phyloP scores from a whole-genome alignment of 805 yeast genomes.

The Saccharomyces jurei region DNA sequence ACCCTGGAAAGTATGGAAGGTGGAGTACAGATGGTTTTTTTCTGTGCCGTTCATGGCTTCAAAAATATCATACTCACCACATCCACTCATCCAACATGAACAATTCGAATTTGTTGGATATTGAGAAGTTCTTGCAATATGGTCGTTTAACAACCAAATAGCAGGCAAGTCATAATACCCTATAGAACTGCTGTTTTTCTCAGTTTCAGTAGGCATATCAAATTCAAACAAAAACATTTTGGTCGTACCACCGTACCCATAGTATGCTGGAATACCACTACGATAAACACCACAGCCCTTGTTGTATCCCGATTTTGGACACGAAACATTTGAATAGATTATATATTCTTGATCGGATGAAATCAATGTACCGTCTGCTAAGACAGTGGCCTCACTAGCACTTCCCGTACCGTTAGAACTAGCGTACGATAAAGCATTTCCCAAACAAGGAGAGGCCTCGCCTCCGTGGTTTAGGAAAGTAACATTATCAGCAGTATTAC shows the following conservation, averaged over 20 bases:
- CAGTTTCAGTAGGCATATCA: constrained; percentile 48
- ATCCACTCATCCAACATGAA: constrained; percentile 65
- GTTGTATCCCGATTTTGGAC: constrained; percentile 42
- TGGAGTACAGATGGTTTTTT: constrained; percentile 46
- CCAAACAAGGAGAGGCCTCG: constrained; percentile 49
- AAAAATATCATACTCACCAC: constrained; percentile 68
- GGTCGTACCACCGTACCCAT: constrained; percentile 55
- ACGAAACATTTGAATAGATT: constrained; percentile 48
- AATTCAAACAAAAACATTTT: constrained; percentile 67
- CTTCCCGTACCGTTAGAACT: constrained; percentile 41
- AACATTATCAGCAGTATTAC: constrained; percentile 47
- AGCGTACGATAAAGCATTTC: constrained; percentile 56
- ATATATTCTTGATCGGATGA: constrained; percentile 51
- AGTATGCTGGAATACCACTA: constrained; percentile 58
- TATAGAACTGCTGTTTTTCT: constrained; percentile 25
- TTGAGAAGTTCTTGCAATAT: constrained; percentile 63
- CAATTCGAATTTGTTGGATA: constrained; percentile 47
- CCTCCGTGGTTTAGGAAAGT: constrained; percentile 61
- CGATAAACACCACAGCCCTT: constrained; percentile 72
- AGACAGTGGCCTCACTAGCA: constrained; percentile 40
- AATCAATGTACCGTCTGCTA: constrained; percentile 41
- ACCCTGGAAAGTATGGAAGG: constrained; percentile 60
- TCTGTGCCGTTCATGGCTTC: constrained; percentile 58
- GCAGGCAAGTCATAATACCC: constrained; percentile 53
- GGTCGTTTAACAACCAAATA: constrained; percentile 64